These are phyloP conservation scores for Trametes sp. DNA, from an alignment of 1,284 basidiomycete genomes.

Conservation along the genomic window DNA sequence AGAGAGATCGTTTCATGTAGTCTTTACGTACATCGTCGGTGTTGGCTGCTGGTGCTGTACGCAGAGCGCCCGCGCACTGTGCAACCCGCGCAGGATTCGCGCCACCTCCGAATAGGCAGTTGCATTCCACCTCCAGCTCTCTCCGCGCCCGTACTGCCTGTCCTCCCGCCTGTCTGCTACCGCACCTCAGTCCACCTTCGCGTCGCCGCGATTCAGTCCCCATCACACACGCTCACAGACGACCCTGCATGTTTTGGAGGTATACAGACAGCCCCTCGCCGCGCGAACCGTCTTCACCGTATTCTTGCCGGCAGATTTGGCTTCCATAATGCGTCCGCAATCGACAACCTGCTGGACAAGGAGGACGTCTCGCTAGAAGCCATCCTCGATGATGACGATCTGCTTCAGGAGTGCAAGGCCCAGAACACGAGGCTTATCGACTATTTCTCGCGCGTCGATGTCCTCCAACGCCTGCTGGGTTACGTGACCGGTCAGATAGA, in stretches of 20 bases:
- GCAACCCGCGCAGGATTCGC: conserved; percentile 23
- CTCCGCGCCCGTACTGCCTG: conserved; percentile 1
- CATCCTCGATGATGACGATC: conserved; percentile 93
- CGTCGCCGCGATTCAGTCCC: neutral
- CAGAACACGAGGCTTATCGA: conserved; percentile 91
- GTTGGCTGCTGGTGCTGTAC: conserved; percentile 8
- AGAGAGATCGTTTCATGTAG: conserved; percentile 31
- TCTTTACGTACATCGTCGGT: conserved; percentile 31
- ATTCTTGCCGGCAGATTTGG: conserved; percentile 67
- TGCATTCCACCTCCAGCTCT: conserved; percentile 20
- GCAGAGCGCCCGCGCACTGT: conserved; percentile 22
- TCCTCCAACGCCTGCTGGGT: conserved; percentile 80
- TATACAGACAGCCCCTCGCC: conserved; percentile 33
- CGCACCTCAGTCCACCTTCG: neutral
- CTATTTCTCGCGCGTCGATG: conserved; percentile 84
- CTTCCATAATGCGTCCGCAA: conserved; percentile 83
- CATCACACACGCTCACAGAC: conserved; percentile 9
- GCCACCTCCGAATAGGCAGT: conserved; percentile 33
- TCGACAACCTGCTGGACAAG: conserved; percentile 85
- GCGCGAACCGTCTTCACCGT: conserved; percentile 32
- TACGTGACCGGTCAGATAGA: conserved; percentile 90
- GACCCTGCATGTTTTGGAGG: conserved; percentile 45
- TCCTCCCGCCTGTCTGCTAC: conserved; percentile 1
- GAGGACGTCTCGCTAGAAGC: conserved; percentile 88
- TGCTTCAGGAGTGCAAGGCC: conserved; percentile 94